Conservation (phyloP, 1,284 basidiomycete species). For the Macrocystidia cucumis region DNA sequence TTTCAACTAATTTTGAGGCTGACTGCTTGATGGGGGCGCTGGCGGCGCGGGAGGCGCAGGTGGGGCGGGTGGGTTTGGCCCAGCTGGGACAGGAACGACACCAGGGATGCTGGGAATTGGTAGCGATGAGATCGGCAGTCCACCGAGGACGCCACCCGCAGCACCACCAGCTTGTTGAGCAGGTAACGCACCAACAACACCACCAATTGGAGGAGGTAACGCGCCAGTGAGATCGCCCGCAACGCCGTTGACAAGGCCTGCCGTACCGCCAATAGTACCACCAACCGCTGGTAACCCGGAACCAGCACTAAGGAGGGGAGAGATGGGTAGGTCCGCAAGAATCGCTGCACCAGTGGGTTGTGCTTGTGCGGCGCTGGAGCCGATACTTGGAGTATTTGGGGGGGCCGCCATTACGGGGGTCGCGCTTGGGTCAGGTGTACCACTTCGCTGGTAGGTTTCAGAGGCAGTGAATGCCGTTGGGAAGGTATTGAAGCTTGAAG, state of each 20-base stretch:
- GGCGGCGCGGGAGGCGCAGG: neutral
- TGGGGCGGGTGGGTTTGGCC: neutral
- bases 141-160: neutral
- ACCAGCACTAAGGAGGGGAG: neutral
- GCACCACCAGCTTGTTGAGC: neutral
- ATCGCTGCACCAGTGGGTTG: neutral
- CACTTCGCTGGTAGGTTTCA: too few species aligned
- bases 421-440: too few species aligned
- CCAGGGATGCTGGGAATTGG: too few species aligned
- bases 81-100: neutral
- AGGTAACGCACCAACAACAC: neutral
- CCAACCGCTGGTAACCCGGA: neutral
- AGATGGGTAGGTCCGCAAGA: neutral
- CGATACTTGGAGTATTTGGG: too few species aligned
- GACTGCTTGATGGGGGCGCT: conserved; percentile 1
- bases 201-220: neutral
- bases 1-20: too few species aligned
- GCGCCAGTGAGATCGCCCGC: neutral
- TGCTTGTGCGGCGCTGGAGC: neutral
- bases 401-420: too few species aligned
- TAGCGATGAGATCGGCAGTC: too few species aligned
- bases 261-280: neutral
- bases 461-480: too few species aligned
- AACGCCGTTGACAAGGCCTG: neutral
- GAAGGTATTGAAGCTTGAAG: too few species aligned